Percentiles rank a stretch among this genome's conserved stretches.
phyloP scores from a whole-genome alignment of 192 early-diverging fungal genomes.

The Coemansia sp. region DNA sequence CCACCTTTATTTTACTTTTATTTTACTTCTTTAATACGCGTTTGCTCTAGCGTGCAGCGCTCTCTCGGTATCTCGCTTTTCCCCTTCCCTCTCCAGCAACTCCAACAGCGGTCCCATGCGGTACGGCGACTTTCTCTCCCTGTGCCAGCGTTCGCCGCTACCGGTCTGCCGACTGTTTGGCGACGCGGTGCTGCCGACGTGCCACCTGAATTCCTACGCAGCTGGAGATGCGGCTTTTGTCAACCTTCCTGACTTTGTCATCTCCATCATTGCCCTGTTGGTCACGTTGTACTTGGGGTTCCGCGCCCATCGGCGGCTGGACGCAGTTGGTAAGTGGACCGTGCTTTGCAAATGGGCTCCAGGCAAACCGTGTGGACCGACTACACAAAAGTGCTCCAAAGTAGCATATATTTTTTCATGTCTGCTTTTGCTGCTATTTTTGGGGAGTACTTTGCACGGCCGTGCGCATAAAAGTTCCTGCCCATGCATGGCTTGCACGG shows the following conservation, averaged over 20 bases:
- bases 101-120: constrained; percentile 33
- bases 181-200: constrained; percentile 32
- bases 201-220: constrained; percentile 25
- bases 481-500: not conserved
- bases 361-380: not conserved
- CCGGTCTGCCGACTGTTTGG: constrained; percentile 54
- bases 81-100: not conserved
- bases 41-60: not conserved
- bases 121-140: constrained; percentile 56
- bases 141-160: constrained; percentile 53
- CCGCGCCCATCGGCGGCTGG: constrained; percentile 52
- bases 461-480: constrained; percentile 2
- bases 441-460: not conserved
- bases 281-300: constrained; percentile 46
- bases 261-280: constrained; percentile 48
- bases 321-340: constrained; percentile 54
- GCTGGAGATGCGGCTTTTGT: constrained; percentile 28
- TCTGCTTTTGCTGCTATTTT: constrained; percentile 4
- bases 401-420: not conserved
- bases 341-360: not conserved
- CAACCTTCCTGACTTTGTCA: constrained; percentile 56
- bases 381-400: not conserved
- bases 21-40: constrained; percentile 3
- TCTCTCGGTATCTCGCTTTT: not conserved
- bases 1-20: not conserved